Percentiles rank a stretch among this genome's conserved stretches.
Evolutionary conservation across 768 basidiomycete species (phyloP).

Genomic region (Amanita polypyramis): DNA sequence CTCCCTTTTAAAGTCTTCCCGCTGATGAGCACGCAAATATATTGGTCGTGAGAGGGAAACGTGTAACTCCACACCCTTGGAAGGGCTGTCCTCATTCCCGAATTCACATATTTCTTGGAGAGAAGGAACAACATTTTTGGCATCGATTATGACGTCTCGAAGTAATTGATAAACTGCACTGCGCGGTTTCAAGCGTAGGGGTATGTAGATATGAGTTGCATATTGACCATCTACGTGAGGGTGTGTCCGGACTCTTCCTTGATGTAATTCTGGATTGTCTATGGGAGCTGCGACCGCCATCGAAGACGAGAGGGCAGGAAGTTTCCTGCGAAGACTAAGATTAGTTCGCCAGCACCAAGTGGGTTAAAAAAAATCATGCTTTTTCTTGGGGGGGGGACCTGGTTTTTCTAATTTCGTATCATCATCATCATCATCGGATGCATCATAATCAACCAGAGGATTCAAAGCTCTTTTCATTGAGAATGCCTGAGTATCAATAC

Average conservation of each 20-base stretch:
- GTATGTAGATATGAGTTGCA: constrained; percentile 68
- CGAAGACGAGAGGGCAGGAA: constrained; percentile 46
- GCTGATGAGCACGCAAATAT: constrained; percentile 71
- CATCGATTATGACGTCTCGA: constrained; percentile 30
- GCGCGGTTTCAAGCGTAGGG: constrained; percentile 34
- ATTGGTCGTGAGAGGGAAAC: constrained; percentile 80
- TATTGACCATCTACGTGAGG: constrained; percentile 87
- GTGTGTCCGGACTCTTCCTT: constrained; percentile 65
- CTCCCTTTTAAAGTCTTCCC: constrained; percentile 56
- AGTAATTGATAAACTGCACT: constrained; percentile 37
- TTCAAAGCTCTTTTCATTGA: constrained; percentile 26
- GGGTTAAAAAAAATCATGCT: constrained; percentile 17
- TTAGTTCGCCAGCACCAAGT: not conserved
- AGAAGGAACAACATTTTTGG: constrained; percentile 33
- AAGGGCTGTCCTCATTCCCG: constrained; percentile 7
- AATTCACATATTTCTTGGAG: constrained; percentile 33
- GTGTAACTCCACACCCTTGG: constrained; percentile 45
- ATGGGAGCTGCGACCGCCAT: constrained; percentile 38
- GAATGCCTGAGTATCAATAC: not conserved
- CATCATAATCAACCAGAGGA: constrained; percentile 37
- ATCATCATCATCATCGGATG: constrained; percentile 41
- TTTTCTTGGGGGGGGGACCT: constrained; percentile 26
- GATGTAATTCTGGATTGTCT: constrained; percentile 73
- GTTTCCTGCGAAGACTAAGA: constrained; percentile 31
- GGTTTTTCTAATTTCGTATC: constrained; percentile 9